Evolutionary conservation across 768 basidiomycete genomes (phyloP).

Genomic region (Austroboletus eburneus): DNA sequence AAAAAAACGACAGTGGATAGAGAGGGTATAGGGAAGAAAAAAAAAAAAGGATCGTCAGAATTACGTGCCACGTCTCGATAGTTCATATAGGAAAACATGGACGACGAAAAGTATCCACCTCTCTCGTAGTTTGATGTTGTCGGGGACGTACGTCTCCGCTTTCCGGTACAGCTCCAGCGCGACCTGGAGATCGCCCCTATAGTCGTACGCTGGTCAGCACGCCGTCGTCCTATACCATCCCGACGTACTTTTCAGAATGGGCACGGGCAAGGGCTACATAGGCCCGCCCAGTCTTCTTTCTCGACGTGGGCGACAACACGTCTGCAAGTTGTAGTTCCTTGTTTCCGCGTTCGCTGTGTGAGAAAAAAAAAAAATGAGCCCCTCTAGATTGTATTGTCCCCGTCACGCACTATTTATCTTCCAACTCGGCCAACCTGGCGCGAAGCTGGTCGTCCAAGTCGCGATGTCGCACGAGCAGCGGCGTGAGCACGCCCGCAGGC

Average conservation of each 20-base stretch:
- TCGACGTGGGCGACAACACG: conserved; percentile 65
- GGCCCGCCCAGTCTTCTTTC: conserved; percentile 78
- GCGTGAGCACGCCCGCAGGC: conserved; percentile 47
- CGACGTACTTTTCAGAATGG: conserved; percentile 76
- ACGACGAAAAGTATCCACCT: conserved; percentile 78
- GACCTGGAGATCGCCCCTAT: conserved; percentile 73
- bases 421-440: conserved; percentile 60
- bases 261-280: conserved; percentile 81
- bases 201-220: not conserved
- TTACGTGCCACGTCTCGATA: conserved; percentile 35
- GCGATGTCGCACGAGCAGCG: conserved; percentile 57
- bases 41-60: conserved; percentile 41
- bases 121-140: conserved; percentile 80
- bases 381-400: conserved; percentile 1
- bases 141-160: conserved; percentile 80
- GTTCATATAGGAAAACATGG: conserved; percentile 58
- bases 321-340: conserved; percentile 59
- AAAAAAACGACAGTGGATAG: no score
- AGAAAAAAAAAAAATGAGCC: conserved; percentile 10
- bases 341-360: conserved; percentile 51
- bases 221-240: no score
- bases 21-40: conserved; percentile 8
- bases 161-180: conserved; percentile 81
- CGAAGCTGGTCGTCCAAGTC: conserved; percentile 69
- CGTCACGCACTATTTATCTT: conserved; percentile 60